Evolutionary conservation across 2,329 filamentous ascomycete species (phyloP).

Genomic region (Aureobasidium lini): DNA sequence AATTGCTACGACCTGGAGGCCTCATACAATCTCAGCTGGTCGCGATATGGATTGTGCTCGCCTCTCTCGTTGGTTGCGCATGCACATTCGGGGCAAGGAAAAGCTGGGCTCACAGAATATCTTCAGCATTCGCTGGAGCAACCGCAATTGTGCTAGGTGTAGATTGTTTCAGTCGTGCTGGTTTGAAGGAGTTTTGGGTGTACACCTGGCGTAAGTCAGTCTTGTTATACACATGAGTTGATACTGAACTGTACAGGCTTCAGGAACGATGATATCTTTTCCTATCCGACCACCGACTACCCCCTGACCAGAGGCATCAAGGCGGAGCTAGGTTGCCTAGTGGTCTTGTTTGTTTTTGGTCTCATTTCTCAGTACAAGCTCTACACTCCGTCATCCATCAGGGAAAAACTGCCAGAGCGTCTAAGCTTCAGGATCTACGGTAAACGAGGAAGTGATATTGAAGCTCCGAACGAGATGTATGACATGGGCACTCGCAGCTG

Average conservation of each 20-base stretch:
- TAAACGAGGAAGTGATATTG: slow-evolving; percentile 48
- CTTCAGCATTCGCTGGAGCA: slow-evolving; percentile 73
- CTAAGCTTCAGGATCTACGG: too few relatives aligned
- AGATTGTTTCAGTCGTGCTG: slow-evolving; percentile 84
- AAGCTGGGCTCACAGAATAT: slow-evolving; percentile 53
- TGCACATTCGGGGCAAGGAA: slow-evolving; percentile 66
- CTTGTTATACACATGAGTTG: not conserved
- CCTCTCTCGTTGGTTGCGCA: slow-evolving; percentile 71
- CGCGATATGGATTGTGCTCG: slow-evolving; percentile 47
- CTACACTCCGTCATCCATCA: slow-evolving; percentile 63
- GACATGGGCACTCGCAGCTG: slow-evolving; percentile 42
- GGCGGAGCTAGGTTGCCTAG: slow-evolving; percentile 71
- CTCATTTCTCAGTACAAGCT: slow-evolving; percentile 78
- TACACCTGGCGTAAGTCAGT: slow-evolving; percentile 67
- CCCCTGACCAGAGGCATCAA: slow-evolving; percentile 79
- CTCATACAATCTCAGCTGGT: slow-evolving; percentile 47
- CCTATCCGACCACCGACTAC: slow-evolving; percentile 66
- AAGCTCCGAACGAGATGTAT: slow-evolving; percentile 47
- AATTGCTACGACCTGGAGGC: slow-evolving; percentile 69
- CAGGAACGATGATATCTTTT: slow-evolving; percentile 67
- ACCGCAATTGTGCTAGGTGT: slow-evolving; percentile 75
- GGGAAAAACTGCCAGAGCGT: too few relatives aligned
- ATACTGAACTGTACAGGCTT: slow-evolving; percentile 41
- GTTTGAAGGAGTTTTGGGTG: slow-evolving; percentile 91
- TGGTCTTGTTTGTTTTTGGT: slow-evolving; percentile 68